These are phyloP conservation scores for Microsporum canis DNA, from an alignment of 2,329 filamentous ascomycete species.

Conservation along the genomic window DNA sequence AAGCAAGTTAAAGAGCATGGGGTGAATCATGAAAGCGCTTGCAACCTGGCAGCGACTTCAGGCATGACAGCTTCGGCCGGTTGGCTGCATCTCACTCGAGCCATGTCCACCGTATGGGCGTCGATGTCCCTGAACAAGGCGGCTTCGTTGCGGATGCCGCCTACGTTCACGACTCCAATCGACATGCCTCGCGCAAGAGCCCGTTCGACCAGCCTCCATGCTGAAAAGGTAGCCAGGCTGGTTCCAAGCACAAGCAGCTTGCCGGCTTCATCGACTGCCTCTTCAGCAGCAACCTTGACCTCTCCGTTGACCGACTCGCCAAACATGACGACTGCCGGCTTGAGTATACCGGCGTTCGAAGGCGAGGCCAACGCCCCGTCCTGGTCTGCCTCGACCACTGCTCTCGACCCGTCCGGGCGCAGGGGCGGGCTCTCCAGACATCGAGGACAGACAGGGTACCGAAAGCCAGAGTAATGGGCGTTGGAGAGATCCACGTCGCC, in stretches of 20 bases:
- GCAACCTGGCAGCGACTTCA: slow-evolving; percentile 25
- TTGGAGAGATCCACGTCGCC: slow-evolving; percentile 85
- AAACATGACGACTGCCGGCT: slow-evolving; percentile 93
- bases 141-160: slow-evolving; percentile 38
- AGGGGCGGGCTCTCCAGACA: slow-evolving; percentile 57
- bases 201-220: slow-evolving; percentile 76
- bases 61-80: slow-evolving; percentile 34
- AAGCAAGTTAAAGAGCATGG: not conserved
- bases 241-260: slow-evolving; percentile 73
- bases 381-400: slow-evolving; percentile 56
- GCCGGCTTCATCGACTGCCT: slow-evolving; percentile 64
- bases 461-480: slow-evolving; percentile 77
- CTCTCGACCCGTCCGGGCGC: slow-evolving; percentile 43
- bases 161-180: slow-evolving; percentile 74
- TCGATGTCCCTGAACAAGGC: slow-evolving; percentile 28
- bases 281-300: slow-evolving; percentile 66
- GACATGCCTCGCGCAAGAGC: slow-evolving; percentile 74
- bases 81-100: slow-evolving; percentile 34
- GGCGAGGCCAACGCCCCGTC: slow-evolving; percentile 66
- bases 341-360: slow-evolving; percentile 67
- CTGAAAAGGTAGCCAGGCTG: slow-evolving; percentile 87
- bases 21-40: not conserved
- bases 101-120: slow-evolving; percentile 10
- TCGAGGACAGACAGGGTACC: slow-evolving; percentile 78
- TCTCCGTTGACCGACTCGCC: slow-evolving; percentile 66